These are phyloP conservation scores for Cyclotella distinguenda DNA, from an alignment of 108 stramenopile species.

Conservation along the genomic window DNA sequence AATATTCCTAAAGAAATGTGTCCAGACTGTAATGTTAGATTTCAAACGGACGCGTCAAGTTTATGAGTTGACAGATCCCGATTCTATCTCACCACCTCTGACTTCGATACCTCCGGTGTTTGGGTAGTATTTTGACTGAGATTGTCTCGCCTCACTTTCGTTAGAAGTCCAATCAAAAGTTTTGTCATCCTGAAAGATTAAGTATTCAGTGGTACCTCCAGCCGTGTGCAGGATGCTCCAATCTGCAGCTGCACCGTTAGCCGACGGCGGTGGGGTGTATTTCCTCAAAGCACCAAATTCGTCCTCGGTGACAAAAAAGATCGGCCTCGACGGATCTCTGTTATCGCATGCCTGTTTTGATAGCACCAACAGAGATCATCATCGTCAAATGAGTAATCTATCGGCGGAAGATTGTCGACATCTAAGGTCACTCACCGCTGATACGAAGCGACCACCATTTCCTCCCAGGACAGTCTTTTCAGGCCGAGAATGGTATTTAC, in stretches of 20 bases:
- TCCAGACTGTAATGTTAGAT: no score
- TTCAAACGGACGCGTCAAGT: no score
- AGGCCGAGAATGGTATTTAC: conserved; percentile 21
- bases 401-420: neutral
- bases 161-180: conserved; percentile 38
- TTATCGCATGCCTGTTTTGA: conserved; percentile 25
- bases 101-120: conserved; percentile 56
- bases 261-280: conserved; percentile 29
- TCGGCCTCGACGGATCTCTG: conserved; percentile 34
- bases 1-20: conserved; percentile 17
- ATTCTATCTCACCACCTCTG: conserved; percentile 25
- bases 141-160: conserved; percentile 24
- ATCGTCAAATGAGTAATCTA: neutral
- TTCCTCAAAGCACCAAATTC: conserved; percentile 28
- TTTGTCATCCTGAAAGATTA: conserved; percentile 22
- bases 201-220: conserved; percentile 35
- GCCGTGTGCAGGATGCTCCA: conserved; percentile 31
- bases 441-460: conserved; percentile 43
- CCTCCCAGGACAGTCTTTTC: conserved; percentile 26
- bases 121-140: conserved; percentile 34
- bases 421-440: conserved; percentile 2
- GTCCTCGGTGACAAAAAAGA: conserved; percentile 49
- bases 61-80: no score
- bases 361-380: neutral
- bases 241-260: conserved; percentile 17